These are phyloP conservation scores for Sclerotinia minor DNA, from an alignment of 2,329 filamentous ascomycete species.

Conservation along the genomic window DNA sequence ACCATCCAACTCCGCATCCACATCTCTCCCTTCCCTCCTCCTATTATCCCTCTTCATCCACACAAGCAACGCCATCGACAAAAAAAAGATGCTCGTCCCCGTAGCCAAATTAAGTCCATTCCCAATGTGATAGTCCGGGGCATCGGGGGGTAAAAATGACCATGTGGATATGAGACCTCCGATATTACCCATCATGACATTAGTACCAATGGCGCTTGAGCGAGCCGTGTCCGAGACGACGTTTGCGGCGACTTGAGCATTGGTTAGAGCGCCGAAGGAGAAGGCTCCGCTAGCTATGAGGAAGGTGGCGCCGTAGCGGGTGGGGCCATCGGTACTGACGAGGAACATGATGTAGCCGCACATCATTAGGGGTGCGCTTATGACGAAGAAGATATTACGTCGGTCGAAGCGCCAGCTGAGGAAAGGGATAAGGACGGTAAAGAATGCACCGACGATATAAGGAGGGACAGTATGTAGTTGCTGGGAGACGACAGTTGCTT, in stretches of 20 bases:
- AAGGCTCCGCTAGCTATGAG: slow-evolving; percentile 66
- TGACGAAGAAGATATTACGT: slow-evolving; percentile 61
- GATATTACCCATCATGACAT: slow-evolving; percentile 73
- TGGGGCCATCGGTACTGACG: slow-evolving; percentile 51
- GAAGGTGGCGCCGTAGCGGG: slow-evolving; percentile 71
- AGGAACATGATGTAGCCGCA: slow-evolving; percentile 71
- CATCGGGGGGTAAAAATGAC: slow-evolving; percentile 63
- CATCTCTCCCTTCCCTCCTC: slow-evolving; percentile 53
- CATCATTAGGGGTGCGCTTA: slow-evolving; percentile 64
- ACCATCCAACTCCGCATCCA: slow-evolving; percentile 57
- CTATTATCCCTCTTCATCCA: slow-evolving; percentile 67
- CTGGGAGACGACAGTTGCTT: slow-evolving; percentile 57
- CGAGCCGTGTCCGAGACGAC: slow-evolving; percentile 70
- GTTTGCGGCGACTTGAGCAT: slow-evolving; percentile 68
- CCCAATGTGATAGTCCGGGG: slow-evolving; percentile 66
- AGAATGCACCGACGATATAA: slow-evolving; percentile 67
- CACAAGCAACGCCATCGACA: slow-evolving; percentile 50
- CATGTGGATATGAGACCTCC: slow-evolving; percentile 67
- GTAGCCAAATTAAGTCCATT: slow-evolving; percentile 70
- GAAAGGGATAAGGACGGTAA: slow-evolving; percentile 61
- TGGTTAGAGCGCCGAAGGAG: slow-evolving; percentile 62
- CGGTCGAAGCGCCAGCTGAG: slow-evolving; percentile 61
- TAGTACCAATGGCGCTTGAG: slow-evolving; percentile 58
- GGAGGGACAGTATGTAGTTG: slow-evolving; percentile 72
- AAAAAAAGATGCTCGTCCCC: slow-evolving; percentile 55